Evolutionary conservation across 1,284 basidiomycete species (phyloP).

Genomic region (Laetiporus sulphureus): DNA sequence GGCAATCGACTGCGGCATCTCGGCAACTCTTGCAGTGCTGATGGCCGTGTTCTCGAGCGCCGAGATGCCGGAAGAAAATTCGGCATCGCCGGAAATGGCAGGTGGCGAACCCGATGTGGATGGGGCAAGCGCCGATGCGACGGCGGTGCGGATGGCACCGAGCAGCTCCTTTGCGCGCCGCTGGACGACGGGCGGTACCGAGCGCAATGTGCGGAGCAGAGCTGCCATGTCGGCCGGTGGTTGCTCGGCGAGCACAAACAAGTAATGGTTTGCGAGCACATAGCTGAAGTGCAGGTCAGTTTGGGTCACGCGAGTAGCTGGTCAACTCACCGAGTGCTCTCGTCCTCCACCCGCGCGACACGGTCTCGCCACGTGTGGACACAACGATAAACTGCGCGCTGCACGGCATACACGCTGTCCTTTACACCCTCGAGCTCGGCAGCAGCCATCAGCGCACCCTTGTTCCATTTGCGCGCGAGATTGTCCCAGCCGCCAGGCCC

Average conservation of each 20-base stretch:
- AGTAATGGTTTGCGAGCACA: slow-evolving; percentile 65
- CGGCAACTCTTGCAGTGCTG: background rate
- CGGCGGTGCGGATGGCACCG: slow-evolving; percentile 47
- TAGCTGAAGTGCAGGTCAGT: too few relatives aligned
- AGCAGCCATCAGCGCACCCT: slow-evolving; percentile 39
- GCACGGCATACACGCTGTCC: slow-evolving; percentile 26
- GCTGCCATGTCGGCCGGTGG: slow-evolving; percentile 55
- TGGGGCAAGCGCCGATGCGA: slow-evolving; percentile 28
- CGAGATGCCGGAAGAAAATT: too few relatives aligned
- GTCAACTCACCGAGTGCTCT: slow-evolving; percentile 72
- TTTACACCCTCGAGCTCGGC: slow-evolving; percentile 6
- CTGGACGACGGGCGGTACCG: slow-evolving; percentile 54
- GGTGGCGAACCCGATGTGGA: too few relatives aligned
- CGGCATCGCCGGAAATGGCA: too few relatives aligned
- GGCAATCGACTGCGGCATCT: background rate
- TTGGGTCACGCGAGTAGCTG: too few relatives aligned
- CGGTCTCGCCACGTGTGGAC: slow-evolving; percentile 86
- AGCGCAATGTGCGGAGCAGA: slow-evolving; percentile 48
- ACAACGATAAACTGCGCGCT: slow-evolving; percentile 56
- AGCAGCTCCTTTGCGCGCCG: slow-evolving; percentile 56
- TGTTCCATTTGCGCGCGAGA: slow-evolving; percentile 78
- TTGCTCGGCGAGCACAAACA: slow-evolving; percentile 65
- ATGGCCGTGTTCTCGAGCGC: too few relatives aligned
- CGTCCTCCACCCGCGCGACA: slow-evolving; percentile 81
- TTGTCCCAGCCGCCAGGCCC: slow-evolving; percentile 73